A percentile compares a stretch with the other conserved stretches of the same genome.
These are phyloP conservation scores for Dioscorea alata DNA, from an alignment of 106 monocot species.

Conservation along the genomic window DNA sequence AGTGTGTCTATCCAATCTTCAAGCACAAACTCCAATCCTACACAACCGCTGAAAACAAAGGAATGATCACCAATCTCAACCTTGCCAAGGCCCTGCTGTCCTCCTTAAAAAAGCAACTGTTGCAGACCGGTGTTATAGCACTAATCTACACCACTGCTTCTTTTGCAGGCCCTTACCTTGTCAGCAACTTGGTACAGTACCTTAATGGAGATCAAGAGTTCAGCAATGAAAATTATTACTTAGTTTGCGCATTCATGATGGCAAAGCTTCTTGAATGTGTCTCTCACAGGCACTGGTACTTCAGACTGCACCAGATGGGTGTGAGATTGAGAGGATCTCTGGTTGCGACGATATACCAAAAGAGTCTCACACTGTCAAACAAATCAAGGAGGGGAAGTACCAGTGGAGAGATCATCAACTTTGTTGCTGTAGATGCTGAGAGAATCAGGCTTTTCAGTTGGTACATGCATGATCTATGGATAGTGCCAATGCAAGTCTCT, in stretches of 20 bases:
- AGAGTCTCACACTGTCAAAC: constrained; percentile 67
- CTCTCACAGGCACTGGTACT: constrained; percentile 68
- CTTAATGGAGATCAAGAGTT: constrained; percentile 44
- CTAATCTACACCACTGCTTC: constrained; percentile 42
- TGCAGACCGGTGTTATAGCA: constrained; percentile 42
- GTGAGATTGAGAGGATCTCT: constrained; percentile 45
- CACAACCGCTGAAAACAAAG: background rate
- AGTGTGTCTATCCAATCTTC: constrained; percentile 22
- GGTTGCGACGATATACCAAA: constrained; percentile 69
- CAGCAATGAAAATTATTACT: constrained; percentile 43
- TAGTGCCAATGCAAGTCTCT: constrained; percentile 64
- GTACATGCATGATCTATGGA: constrained; percentile 91
- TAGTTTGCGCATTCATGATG: constrained; percentile 56
- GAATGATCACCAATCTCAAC: constrained; percentile 25
- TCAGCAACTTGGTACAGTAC: constrained; percentile 68
- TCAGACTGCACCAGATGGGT: constrained; percentile 58
- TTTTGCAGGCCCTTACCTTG: constrained; percentile 85
- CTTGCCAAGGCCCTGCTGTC: constrained; percentile 54
- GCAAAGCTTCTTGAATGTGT: constrained; percentile 74
- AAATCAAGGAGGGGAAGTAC: constrained; percentile 54
- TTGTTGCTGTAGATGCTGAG: constrained; percentile 82
- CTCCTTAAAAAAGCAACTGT: constrained; percentile 33
- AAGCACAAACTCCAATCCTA: constrained; percentile 19
- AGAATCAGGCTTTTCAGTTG: constrained; percentile 60
- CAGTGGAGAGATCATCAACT: constrained; percentile 78